A percentile compares a stretch with the other conserved stretches of the same genome.
Evolutionary conservation across 2,329 filamentous ascomycete species (phyloP).

Genomic region (Cladorrhinum sp.): DNA sequence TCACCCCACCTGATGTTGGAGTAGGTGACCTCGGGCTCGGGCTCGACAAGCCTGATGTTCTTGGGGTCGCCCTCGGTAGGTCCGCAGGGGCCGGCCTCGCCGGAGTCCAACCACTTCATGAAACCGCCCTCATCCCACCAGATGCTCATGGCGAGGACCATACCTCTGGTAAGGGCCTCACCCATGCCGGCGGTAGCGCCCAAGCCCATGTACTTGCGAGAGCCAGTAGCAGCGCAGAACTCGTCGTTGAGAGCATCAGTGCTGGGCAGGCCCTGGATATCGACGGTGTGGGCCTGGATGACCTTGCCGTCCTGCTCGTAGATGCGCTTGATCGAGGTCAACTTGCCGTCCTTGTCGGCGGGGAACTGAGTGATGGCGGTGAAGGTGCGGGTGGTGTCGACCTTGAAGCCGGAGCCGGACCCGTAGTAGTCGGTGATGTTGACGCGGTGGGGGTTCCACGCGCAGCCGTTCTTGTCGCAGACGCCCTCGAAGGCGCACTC

Average conservation of each 20-base stretch:
- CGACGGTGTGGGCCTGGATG: conserved; percentile 37
- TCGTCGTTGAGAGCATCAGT: conserved; percentile 23
- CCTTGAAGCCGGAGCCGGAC: conserved; percentile 16
- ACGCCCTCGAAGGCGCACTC: conserved; percentile 35
- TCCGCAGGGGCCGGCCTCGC: conserved; percentile 51
- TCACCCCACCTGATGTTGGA: conserved; percentile 57
- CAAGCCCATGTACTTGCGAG: conserved; percentile 29
- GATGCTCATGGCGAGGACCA: conserved; percentile 53
- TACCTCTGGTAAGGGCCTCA: conserved; percentile 44
- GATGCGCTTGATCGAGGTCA: conserved; percentile 46
- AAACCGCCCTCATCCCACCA: conserved; percentile 53
- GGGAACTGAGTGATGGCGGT: conserved; percentile 49
- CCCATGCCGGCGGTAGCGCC: conserved; percentile 30
- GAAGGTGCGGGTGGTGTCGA: conserved; percentile 32
- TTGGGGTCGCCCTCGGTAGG: conserved; percentile 50
- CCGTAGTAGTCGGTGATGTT: conserved; percentile 38
- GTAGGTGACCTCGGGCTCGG: conserved; percentile 50
- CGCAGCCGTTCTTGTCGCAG: conserved; percentile 41
- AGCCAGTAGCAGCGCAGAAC: conserved; percentile 25
- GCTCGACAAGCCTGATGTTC: conserved; percentile 42
- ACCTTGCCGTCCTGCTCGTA: conserved; percentile 47
- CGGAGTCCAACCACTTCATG: conserved; percentile 57
- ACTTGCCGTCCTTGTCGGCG: conserved; percentile 30
- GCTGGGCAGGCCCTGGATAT: conserved; percentile 5
- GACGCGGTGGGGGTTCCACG: conserved; percentile 35